phyloP scores from a whole-genome alignment of 345 rosid species.

The Heritiera littoralis region DNA sequence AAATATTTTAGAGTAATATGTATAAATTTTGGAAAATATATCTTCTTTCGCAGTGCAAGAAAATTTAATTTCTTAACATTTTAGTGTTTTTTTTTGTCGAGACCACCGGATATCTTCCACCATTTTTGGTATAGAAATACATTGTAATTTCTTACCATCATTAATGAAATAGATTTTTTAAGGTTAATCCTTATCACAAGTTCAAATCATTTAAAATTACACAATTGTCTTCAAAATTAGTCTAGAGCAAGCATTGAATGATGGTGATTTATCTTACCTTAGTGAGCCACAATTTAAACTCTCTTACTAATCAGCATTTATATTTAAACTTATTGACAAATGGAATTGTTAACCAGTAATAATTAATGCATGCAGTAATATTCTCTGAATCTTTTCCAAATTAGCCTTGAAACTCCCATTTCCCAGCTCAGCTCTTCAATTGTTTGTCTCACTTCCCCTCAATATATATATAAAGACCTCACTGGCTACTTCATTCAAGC shows the following conservation, averaged over 20 bases:
- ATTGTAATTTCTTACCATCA: background rate
- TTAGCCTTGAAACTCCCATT: background rate
- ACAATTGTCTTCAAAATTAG: background rate
- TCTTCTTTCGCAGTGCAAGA: too few species aligned
- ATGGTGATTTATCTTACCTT: background rate
- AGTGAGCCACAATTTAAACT: constrained; percentile 14
- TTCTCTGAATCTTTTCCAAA: background rate
- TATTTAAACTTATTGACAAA: background rate
- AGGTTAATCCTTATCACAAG: background rate
- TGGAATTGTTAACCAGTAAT: constrained; percentile 17
- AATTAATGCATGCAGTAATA: background rate
- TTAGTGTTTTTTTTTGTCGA: too few species aligned
- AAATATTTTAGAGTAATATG: too few species aligned
- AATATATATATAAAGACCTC: background rate
- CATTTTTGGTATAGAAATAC: too few species aligned
- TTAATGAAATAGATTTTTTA: background rate
- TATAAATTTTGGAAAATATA: too few species aligned
- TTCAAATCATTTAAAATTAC: background rate
- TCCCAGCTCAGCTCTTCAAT: background rate
- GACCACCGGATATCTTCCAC: too few species aligned
- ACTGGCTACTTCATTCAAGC: background rate
- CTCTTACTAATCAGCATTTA: constrained; percentile 5
- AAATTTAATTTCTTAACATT: too few species aligned
- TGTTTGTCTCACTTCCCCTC: background rate
- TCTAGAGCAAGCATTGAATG: constrained; percentile 19